Conservation (phyloP, 108 stramenopile species). For the Schizochytrium sp. region DNA sequence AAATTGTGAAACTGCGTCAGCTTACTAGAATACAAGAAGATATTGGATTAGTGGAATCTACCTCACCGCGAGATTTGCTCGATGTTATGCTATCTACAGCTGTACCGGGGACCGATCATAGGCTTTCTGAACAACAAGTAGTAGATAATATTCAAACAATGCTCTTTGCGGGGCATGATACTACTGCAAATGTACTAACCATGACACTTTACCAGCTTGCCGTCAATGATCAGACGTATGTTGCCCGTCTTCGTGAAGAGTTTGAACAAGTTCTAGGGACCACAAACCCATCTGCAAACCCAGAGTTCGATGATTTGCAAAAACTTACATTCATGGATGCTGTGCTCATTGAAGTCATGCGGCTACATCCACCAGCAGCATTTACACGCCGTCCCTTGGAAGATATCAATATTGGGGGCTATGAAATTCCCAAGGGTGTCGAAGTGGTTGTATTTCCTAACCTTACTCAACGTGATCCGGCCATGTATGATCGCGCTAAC, state of each 20-base stretch:
- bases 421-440: neutral
- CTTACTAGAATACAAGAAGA: neutral
- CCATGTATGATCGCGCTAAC: neutral
- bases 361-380: neutral
- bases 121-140: neutral
- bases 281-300: neutral
- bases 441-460: slow-evolving; percentile 24
- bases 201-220: slow-evolving; percentile 45
- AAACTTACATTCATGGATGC: neutral
- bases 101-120: neutral
- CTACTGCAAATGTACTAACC: slow-evolving; percentile 18
- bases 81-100: slow-evolving; percentile 45
- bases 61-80: neutral
- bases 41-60: neutral
- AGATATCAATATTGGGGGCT: neutral
- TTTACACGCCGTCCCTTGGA: neutral
- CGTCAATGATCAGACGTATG: neutral
- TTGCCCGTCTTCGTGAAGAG: neutral
- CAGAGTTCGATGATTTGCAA: neutral
- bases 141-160: slow-evolving; percentile 47
- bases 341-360: slow-evolving; percentile 32
- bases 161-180: slow-evolving; percentile 59
- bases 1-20: neutral
- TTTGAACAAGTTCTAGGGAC: neutral
- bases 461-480: slow-evolving; percentile 16